Conservation (phyloP, 441 rosid genomes). For the Sinapis alba region DNA sequence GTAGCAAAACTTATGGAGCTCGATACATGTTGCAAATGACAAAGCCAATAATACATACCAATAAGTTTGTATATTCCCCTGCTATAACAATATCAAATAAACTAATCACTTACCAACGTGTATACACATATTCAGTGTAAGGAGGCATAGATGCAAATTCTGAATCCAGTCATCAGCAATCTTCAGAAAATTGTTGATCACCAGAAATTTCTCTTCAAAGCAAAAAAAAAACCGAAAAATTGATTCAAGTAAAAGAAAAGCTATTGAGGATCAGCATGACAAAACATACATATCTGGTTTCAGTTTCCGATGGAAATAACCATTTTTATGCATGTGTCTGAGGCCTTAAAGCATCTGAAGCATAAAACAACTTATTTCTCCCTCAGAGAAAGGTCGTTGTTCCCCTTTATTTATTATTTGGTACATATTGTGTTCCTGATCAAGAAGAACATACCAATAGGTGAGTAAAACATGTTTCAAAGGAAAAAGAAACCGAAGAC, state of each 20-base stretch:
- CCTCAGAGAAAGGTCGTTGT: conserved; percentile 50
- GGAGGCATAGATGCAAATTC: neutral
- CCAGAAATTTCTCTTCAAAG: conserved; percentile 63
- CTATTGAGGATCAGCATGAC: neutral
- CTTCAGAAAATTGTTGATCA: conserved; percentile 55
- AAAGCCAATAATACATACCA: conserved; percentile 24
- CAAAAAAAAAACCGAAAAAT: neutral
- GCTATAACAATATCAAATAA: neutral
- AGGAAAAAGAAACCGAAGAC: neutral
- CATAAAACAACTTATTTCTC: conserved; percentile 57
- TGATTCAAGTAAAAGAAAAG: neutral
- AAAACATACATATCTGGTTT: conserved; percentile 54
- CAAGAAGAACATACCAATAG: conserved; percentile 23
- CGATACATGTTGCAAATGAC: conserved; percentile 51
- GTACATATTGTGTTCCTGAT: conserved; percentile 65
- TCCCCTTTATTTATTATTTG: conserved; percentile 57
- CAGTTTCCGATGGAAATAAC: conserved; percentile 69
- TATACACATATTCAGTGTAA: neutral
- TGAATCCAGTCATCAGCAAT: conserved; percentile 41
- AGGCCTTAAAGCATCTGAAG: conserved; percentile 71
- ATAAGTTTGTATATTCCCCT: neutral
- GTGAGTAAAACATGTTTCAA: neutral
- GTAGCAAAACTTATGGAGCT: conserved; percentile 72
- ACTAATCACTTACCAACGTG: conserved; percentile 24
- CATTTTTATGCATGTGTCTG: conserved; percentile 64